phyloP scores from a whole-genome alignment of 768 basidiomycete species.

The Mrakia blollopis region DNA sequence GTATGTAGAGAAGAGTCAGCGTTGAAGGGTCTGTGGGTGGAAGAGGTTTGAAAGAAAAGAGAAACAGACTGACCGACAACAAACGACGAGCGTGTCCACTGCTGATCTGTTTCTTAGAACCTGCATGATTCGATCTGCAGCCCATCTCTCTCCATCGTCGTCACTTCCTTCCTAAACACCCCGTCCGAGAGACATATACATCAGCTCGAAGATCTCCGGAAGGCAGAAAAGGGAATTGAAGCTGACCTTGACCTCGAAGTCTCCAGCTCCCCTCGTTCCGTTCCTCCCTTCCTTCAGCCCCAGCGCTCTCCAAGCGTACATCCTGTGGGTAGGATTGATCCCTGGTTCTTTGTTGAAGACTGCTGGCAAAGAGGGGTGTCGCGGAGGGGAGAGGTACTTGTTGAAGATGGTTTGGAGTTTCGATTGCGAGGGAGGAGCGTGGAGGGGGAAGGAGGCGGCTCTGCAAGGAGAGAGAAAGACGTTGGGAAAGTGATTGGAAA shows the following conservation, averaged over 20 bases:
- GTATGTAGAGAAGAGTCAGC: background rate
- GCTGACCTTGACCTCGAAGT: slow-evolving; percentile 60
- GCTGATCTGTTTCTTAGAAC: slow-evolving; percentile 65
- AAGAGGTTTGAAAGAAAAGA: background rate
- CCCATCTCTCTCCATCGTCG: slow-evolving; percentile 76
- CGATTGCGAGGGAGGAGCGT: slow-evolving; percentile 48
- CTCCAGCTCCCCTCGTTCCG: slow-evolving; percentile 66
- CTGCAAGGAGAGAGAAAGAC: slow-evolving; percentile 48
- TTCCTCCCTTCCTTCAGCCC: slow-evolving; percentile 58
- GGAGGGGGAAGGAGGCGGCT: slow-evolving; percentile 58
- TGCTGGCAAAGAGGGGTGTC: slow-evolving; percentile 47
- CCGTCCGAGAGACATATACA: background rate
- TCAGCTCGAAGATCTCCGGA: background rate
- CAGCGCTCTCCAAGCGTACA: slow-evolving; percentile 76
- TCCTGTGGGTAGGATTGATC: slow-evolving; percentile 39
- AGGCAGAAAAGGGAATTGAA: no score
- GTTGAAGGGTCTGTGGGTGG: background rate
- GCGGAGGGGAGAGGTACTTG: slow-evolving; percentile 56
- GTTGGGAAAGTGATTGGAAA: background rate
- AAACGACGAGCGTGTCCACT: slow-evolving; percentile 25
- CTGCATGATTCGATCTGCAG: slow-evolving; percentile 58
- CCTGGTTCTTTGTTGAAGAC: slow-evolving; percentile 13
- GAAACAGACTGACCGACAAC: slow-evolving; percentile 21
- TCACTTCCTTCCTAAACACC: slow-evolving; percentile 50
- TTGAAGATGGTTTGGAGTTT: slow-evolving; percentile 60